Evolutionary conservation across 176 grass and related monocot genomes (phyloP).

Genomic region (Melocanna baccifera): DNA sequence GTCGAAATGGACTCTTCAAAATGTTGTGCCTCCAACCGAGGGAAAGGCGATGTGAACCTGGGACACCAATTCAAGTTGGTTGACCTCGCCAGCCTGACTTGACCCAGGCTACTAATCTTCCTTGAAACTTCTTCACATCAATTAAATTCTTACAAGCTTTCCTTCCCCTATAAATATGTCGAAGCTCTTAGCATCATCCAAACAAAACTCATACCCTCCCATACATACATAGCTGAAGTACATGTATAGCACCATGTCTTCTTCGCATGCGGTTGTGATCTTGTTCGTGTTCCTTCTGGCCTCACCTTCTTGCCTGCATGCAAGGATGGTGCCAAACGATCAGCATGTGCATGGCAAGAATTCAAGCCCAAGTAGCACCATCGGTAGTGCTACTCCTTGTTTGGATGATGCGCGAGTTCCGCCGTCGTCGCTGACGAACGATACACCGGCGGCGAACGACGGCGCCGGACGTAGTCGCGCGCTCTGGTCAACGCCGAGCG

Average conservation of each 20-base stretch:
- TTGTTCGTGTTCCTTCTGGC: constrained; percentile 21
- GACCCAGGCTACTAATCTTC: background rate
- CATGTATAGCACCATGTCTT: background rate
- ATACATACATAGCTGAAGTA: background rate
- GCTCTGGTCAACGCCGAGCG: constrained; percentile 45
- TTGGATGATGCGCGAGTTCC: background rate
- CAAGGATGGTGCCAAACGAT: constrained; percentile 11
- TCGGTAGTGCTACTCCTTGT: background rate
- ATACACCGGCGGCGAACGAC: background rate
- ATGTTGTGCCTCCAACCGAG: constrained; percentile 16
- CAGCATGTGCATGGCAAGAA: background rate
- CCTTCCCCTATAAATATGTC: constrained; percentile 31
- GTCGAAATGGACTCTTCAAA: constrained; percentile 17
- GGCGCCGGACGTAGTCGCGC: background rate
- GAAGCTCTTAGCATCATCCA: background rate
- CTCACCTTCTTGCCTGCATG: background rate
- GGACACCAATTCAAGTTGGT: constrained; percentile 5
- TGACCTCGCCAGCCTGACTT: background rate
- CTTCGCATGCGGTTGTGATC: background rate
- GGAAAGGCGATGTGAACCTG: background rate
- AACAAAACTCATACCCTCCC: background rate
- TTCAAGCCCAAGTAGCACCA: background rate
- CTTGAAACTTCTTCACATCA: background rate
- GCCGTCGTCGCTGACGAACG: background rate
- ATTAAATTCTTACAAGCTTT: background rate